These are phyloP conservation scores for Exophiala sideris DNA, from an alignment of 2,329 filamentous ascomycete genomes.

Conservation along the genomic window DNA sequence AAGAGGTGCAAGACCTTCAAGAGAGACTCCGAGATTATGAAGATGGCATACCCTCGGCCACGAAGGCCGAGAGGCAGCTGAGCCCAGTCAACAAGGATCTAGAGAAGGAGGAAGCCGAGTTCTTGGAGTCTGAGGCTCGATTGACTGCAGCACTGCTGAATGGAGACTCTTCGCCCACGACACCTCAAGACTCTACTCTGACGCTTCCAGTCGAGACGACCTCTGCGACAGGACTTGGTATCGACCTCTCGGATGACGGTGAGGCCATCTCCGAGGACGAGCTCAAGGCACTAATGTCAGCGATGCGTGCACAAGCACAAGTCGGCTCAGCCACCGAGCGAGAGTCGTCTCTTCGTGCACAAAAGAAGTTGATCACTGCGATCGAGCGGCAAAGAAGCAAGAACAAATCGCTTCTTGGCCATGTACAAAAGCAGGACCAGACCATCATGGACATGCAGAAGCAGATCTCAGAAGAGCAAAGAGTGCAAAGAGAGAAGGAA, in stretches of 20 bases:
- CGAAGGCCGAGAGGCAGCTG: constrained; percentile 4
- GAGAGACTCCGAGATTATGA: constrained; percentile 25
- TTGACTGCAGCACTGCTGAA: constrained; percentile 25
- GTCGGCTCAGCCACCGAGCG: constrained; percentile 23
- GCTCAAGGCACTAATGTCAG: constrained; percentile 29
- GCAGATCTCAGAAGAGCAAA: constrained; percentile 6
- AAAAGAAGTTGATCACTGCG: constrained; percentile 26
- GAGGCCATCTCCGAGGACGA: constrained; percentile 27
- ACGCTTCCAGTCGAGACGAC: neutral
- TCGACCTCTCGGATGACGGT: constrained; percentile 2
- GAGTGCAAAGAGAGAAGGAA: constrained; percentile 6
- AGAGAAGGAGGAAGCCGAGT: constrained; percentile 25
- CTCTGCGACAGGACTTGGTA: neutral
- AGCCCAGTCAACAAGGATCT: constrained; percentile 19
- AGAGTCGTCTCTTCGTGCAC: constrained; percentile 22
- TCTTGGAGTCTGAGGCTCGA: constrained; percentile 24
- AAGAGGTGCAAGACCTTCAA: constrained; percentile 29
- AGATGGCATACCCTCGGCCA: constrained; percentile 17
- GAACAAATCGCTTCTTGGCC: constrained; percentile 21
- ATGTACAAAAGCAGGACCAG: constrained; percentile 24
- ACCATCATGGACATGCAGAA: constrained; percentile 23
- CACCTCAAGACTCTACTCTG: neutral
- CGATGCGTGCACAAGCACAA: constrained; percentile 27
- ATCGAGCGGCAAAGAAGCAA: constrained; percentile 25
- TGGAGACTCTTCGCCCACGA: constrained; percentile 4